Base-by-base conservation (phyloP, 352 stramenopile genomes). In the Globisporangium uncinulatum region DNA sequence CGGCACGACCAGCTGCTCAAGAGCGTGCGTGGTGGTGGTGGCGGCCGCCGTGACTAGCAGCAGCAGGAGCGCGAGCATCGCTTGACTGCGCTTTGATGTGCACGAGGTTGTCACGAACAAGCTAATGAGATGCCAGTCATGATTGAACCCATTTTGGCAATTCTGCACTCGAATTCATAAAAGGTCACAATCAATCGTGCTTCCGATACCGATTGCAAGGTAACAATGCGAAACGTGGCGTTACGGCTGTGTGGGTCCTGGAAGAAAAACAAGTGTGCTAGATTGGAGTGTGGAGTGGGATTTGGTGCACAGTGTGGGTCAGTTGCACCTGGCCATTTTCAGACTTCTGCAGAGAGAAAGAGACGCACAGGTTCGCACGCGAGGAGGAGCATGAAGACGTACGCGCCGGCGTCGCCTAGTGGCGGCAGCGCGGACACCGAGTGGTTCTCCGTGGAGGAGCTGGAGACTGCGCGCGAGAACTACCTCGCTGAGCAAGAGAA, bases 401-500 rank as follows among this genome's bases (percentile, higher is more conserved):
- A 65, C 31, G 53, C 53, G 45, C 52, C 52, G 3, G 59, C 45
- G 9, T 65, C 52, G 4, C 52, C 53, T 8, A 42, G 48, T 9
- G n/a, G 39, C 29, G 50, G 48, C 43, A 39, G 42, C 29, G 55
- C 56, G 54, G 48, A 49, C n/a, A 49, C 56, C 56, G 78, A 88
- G 43, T 88, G 81, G 69, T 91, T 89, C 68, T 91, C 81, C n/a
- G 50, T 68, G 37, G 78, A 87, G 56, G 81, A 89, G 44, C 66
- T 92, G 42, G 79, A 85, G 66, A 67, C 69, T 37, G 79, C 82
- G 43, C 82, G 82, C 43, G 79, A 89, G 53, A 74, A 83, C 47
- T 92, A 92, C 64, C 63, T 92, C 42, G 67, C 81, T 56, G 82
- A 88, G 52, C 82, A 92, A 57, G 76, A 92, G 67, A 80, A 85